Evolutionary conservation across 2,329 filamentous ascomycete genomes (phyloP).

Genomic region (Pezicula carpinea): DNA sequence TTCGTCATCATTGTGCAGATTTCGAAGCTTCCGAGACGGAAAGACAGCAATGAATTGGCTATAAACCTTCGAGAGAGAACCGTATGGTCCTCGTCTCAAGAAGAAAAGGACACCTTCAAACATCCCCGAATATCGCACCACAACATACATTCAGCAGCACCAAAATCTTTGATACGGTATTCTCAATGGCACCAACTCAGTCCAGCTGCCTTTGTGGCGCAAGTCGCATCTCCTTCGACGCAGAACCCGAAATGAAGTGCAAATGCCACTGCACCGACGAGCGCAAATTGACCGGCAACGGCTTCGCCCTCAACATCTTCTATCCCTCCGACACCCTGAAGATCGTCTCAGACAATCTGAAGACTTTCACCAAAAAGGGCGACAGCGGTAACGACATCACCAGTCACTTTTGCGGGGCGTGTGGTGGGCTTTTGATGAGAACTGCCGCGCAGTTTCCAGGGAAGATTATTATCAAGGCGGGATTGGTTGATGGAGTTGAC

Average conservation of each 20-base stretch:
- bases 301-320: slow-evolving; percentile 18
- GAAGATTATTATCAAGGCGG: slow-evolving; percentile 17
- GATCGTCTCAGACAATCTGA: slow-evolving; percentile 13
- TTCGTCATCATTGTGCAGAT: too few relatives aligned
- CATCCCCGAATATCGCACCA: slow-evolving; percentile 26
- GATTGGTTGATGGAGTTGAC: slow-evolving; percentile 17
- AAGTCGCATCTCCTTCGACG: slow-evolving; percentile 13
- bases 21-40: too few relatives aligned
- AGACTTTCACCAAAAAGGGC: slow-evolving; percentile 9
- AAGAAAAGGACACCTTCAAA: too few relatives aligned
- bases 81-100: too few relatives aligned
- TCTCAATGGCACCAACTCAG: neutral
- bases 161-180: too few relatives aligned
- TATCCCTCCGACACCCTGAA: slow-evolving; percentile 7
- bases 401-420: slow-evolving; percentile 10
- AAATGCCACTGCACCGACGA: slow-evolving; percentile 20
- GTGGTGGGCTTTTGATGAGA: slow-evolving; percentile 9
- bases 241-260: slow-evolving; percentile 12
- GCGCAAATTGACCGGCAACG: slow-evolving; percentile 18
- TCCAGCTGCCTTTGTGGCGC: slow-evolving; percentile 18
- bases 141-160: too few relatives aligned
- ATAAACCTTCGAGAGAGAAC: too few relatives aligned
- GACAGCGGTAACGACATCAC: slow-evolving; percentile 16
- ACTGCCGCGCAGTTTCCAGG: slow-evolving; percentile 10
- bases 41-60: too few relatives aligned